These are phyloP conservation scores for Hawksworthiomyces lignivorus DNA, from an alignment of 2,329 filamentous ascomycete species.

Conservation along the genomic window DNA sequence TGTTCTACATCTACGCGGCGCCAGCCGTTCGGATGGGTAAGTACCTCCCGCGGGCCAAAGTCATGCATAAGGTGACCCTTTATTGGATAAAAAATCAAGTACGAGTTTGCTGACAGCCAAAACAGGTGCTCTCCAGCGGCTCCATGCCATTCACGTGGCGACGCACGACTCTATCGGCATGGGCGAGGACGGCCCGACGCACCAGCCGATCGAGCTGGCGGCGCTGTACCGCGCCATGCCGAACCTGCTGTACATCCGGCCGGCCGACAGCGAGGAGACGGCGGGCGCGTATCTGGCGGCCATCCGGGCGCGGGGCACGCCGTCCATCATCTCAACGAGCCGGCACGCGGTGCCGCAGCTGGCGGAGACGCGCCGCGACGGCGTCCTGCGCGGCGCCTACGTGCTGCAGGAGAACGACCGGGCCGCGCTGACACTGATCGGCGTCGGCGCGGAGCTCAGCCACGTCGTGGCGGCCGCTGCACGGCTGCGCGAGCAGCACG, in stretches of 20 bases:
- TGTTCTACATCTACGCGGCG: slow-evolving; percentile 37
- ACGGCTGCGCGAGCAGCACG: slow-evolving; percentile 23
- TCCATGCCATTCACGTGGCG: slow-evolving; percentile 51
- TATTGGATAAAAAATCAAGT: too few relatives aligned
- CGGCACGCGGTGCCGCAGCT: slow-evolving; percentile 32
- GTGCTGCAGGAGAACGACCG: slow-evolving; percentile 23
- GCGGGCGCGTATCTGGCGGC: slow-evolving; percentile 38
- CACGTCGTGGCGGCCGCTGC: slow-evolving; percentile 36
- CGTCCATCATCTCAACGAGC: slow-evolving; percentile 36
- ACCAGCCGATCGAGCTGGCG: slow-evolving; percentile 53
- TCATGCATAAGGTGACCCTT: too few relatives aligned
- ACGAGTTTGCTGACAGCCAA: too few relatives aligned
- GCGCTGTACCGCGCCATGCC: slow-evolving; percentile 55
- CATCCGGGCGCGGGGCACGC: slow-evolving; percentile 24
- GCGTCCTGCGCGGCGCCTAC: slow-evolving; percentile 32
- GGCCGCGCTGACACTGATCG: slow-evolving; percentile 32
- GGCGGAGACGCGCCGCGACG: slow-evolving; percentile 24
- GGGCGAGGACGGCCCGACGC: slow-evolving; percentile 54
- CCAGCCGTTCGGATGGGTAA: slow-evolving; percentile 34
- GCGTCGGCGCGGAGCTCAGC: slow-evolving; percentile 28
- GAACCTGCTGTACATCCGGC: slow-evolving; percentile 53
- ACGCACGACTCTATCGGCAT: slow-evolving; percentile 55
- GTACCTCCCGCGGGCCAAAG: too few relatives aligned
- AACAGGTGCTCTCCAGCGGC: slow-evolving; percentile 46
- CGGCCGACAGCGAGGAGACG: slow-evolving; percentile 50